Evolutionary conservation across 2,329 filamentous ascomycete genomes (phyloP).

Genomic region (Domatiomyces catenatus): DNA sequence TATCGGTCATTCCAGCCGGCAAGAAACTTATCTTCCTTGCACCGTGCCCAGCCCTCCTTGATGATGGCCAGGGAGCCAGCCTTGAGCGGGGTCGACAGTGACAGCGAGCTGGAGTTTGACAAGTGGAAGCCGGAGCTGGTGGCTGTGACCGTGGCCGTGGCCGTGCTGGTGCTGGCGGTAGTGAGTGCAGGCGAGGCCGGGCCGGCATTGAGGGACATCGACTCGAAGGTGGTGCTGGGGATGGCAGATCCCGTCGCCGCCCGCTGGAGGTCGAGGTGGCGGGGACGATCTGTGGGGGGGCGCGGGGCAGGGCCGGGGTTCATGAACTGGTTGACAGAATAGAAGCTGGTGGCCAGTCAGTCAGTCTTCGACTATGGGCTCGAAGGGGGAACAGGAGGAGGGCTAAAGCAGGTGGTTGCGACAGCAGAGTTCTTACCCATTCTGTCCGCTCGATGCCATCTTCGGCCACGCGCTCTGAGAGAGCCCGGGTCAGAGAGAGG

Average conservation of each 20-base stretch:
- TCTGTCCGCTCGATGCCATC: neutral
- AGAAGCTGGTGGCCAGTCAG: conserved; percentile 32
- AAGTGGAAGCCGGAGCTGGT: conserved; percentile 43
- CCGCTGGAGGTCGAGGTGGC: conserved; percentile 58
- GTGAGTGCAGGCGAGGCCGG: conserved; percentile 47
- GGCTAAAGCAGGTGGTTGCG: too few species aligned
- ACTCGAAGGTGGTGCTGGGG: conserved; percentile 54
- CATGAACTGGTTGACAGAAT: conserved; percentile 63
- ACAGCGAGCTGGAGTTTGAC: conserved; percentile 56
- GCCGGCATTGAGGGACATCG: conserved; percentile 52
- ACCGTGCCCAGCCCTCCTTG: conserved; percentile 44
- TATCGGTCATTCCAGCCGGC: conserved; percentile 85
- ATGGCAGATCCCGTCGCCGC: conserved; percentile 45
- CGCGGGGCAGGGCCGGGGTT: conserved; percentile 90
- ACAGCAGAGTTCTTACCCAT: neutral
- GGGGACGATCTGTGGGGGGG: conserved; percentile 69
- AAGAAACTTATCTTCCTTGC: conserved; percentile 67
- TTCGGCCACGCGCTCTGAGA: neutral
- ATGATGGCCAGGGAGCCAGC: conserved; percentile 57
- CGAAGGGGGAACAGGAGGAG: neutral
- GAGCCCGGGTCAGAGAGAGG: neutral
- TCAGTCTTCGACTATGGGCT: neutral
- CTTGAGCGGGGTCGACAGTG: conserved; percentile 43
- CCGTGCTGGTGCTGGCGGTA: conserved; percentile 39
- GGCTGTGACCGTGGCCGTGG: conserved; percentile 47